phyloP scores from a whole-genome alignment of 2,329 filamentous ascomycete species.

The Cercospora zeae-maydis region DNA sequence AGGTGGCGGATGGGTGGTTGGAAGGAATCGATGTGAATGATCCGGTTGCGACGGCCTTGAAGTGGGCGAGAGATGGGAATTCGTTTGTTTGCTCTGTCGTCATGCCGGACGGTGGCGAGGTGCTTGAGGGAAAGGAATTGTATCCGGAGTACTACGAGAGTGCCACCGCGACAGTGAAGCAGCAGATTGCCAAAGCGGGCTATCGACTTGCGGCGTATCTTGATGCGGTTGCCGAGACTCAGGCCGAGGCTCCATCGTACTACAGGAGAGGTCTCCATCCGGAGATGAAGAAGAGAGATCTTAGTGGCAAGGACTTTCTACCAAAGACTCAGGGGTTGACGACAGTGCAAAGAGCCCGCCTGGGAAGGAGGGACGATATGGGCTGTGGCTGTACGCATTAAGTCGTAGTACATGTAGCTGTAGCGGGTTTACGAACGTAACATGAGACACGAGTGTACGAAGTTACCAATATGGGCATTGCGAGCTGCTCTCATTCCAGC shows the following conservation, averaged over 20 bases:
- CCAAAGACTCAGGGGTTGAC: constrained; percentile 7
- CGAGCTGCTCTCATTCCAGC: no score
- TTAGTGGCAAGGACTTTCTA: constrained; percentile 8
- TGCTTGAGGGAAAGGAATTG: constrained; percentile 38
- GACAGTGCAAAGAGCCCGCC: constrained; percentile 3
- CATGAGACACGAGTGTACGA: not conserved
- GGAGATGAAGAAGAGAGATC: not conserved
- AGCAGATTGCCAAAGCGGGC: constrained; percentile 46
- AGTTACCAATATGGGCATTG: no score
- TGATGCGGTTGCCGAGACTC: constrained; percentile 34
- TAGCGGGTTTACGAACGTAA: not conserved
- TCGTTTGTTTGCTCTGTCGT: constrained; percentile 43
- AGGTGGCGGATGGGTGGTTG: constrained; percentile 37
- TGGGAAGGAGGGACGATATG: constrained; percentile 11
- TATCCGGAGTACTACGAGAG: constrained; percentile 34
- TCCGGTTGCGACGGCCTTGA: constrained; percentile 37
- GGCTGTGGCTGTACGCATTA: constrained; percentile 9
- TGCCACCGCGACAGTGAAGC: constrained; percentile 40
- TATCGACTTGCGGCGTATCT: constrained; percentile 39
- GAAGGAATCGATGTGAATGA: constrained; percentile 38
- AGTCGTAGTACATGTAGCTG: not conserved
- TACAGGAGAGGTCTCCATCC: constrained; percentile 8
- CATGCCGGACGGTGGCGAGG: constrained; percentile 38
- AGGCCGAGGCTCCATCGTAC: not conserved
- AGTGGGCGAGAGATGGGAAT: constrained; percentile 46